phyloP scores from a whole-genome alignment of 257 asterid species.

The Solanum chilense region DNA sequence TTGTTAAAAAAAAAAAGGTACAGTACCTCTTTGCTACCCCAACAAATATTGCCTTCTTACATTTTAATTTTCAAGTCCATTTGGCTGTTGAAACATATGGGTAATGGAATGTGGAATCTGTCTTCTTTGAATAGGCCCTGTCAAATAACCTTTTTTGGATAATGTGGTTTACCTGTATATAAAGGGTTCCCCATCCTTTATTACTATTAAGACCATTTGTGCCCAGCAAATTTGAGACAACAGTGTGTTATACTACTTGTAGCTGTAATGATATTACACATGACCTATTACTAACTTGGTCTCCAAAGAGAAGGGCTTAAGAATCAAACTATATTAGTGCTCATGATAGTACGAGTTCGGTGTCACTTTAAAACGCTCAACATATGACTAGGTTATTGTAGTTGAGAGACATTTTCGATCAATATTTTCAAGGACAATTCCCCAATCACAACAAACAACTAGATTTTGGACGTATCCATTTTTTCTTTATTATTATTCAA shows the following conservation, averaged over 20 bases:
- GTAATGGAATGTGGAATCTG: not conserved
- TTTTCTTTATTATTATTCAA: not conserved
- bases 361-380: too few relatives aligned
- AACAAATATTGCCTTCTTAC: slow-evolving; percentile 6
- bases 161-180: not conserved
- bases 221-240: not conserved
- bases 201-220: slow-evolving; percentile 1
- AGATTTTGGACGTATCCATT: not conserved
- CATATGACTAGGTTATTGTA: not conserved
- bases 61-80: slow-evolving; percentile 9
- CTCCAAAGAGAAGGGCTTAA: not conserved
- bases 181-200: not conserved
- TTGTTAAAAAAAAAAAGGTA: not conserved
- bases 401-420: not conserved
- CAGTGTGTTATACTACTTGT: not conserved
- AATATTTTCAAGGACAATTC: too few relatives aligned
- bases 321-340: not conserved
- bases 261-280: not conserved
- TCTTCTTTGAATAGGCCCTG: slow-evolving; percentile 6
- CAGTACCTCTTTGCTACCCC: not conserved
- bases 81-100: slow-evolving; percentile 8
- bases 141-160: not conserved
- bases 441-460: not conserved
- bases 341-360: not conserved
- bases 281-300: not conserved